These are phyloP conservation scores for Pseudogymnoascus sp. DNA, from an alignment of 2,329 filamentous ascomycete species.

Conservation along the genomic window DNA sequence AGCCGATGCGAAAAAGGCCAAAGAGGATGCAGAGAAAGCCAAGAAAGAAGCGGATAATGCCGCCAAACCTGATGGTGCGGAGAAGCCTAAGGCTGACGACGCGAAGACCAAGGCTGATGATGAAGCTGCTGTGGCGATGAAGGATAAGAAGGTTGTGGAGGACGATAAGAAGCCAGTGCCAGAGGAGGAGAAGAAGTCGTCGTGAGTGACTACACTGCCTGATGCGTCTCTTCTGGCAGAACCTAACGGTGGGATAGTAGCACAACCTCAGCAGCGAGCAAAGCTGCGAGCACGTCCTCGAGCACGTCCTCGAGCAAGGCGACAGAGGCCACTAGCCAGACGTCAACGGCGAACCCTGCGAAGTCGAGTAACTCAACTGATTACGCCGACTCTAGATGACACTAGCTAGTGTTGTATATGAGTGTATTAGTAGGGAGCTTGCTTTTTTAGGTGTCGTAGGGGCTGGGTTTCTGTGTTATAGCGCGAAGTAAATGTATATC, in stretches of 20 bases:
- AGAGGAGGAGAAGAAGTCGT: not conserved
- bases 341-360: not conserved
- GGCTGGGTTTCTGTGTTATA: not conserved
- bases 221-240: not conserved
- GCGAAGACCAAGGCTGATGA: not conserved
- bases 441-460: not conserved
- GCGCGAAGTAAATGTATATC: not conserved
- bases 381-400: not conserved
- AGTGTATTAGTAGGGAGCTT: not conserved
- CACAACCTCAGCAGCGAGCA: not conserved
- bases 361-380: not conserved
- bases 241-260: slow-evolving; percentile 4
- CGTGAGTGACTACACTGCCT: not conserved
- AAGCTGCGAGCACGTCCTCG: not conserved
- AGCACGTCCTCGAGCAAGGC: not conserved
- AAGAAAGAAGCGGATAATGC: not conserved
- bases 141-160: not conserved
- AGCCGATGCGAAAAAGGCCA: not conserved
- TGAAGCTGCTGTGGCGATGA: not conserved
- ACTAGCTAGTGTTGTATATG: not conserved
- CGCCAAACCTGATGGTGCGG: not conserved
- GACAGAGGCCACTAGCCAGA: not conserved
- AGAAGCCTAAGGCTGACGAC: not conserved
- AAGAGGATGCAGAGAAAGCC: not conserved
- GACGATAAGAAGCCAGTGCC: not conserved